Base-by-base conservation (phyloP, 1,139 yeast genomes). In the Nakaseomyces glabratus region DNA sequence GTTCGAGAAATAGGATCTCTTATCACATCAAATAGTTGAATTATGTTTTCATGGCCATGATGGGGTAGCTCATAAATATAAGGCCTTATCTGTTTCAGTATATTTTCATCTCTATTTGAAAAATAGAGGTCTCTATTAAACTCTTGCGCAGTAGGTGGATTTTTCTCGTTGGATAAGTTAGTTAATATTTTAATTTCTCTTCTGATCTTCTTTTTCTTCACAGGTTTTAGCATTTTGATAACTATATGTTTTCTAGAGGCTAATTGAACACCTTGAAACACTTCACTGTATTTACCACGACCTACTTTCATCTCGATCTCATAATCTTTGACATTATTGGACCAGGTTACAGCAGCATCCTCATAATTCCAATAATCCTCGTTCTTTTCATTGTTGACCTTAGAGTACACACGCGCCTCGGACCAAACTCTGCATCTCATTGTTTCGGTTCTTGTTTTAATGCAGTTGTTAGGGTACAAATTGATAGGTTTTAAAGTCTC, bases 221-320 rank as follows among this genome's bases (percentile, higher is more conserved):
- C 97, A 2, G 99, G 99, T 59, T 93, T 93, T 51, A 93, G 71
- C 45, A 90, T 97, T 58, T 93, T 93, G 52, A 93, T 85, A 34
- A 93, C 95, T 48, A 79, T 76, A 28, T 71, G 69, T 33, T 61
- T 60, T 34, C 65, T 65, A 34, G 66, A 68, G 40, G 73, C 67
- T 34, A 77, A 63, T 53, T 79, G 80, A 23, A 78, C 64, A 21
- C 93, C 93, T 44, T 76, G 78, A 58, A 93, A 93, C 26, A 93
- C 99, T 61, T 93, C 99, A 6, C 95, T 82, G 61, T 93, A 93
- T 63, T 90, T 90, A 35, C 99, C 98, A 42, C 98, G 74, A 19
- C 99, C 99, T 34, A 93, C 84, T 60, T 90, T 90, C 45, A 80
- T 72, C 37, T 86, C 75, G 44, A 93, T 85, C 61, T 93, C 99